Evolutionary conservation across 805 yeast genomes (phyloP), one percentile per base, ranked within the genome.

Genomic region (Saturnispora mendoncae): DNA sequence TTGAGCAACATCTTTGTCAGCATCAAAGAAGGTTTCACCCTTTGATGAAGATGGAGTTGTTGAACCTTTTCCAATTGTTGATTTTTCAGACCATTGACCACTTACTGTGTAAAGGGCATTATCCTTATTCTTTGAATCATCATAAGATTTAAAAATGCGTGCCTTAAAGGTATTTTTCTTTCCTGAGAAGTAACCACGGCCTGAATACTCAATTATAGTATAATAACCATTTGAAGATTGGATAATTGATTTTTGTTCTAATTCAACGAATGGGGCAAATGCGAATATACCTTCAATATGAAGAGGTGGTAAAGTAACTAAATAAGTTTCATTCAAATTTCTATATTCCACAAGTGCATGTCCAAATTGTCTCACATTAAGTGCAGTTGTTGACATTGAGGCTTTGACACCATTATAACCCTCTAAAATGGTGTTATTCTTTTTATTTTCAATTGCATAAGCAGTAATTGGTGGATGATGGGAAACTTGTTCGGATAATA

Each of bases 381-480:
- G 71, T 37, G 92, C 76, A 30, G 78, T 69, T 10, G 87, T 70
- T 33, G 87, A 71, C 64, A 92, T 80, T 18, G 84, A 76, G 20
- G 97, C 88, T 61, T 76, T 83, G 55, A 90, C 76, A 30, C 90
- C 90, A 56, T 84, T 88, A 65, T 85, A 90, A 41, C 98, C 98
- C 61, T 88, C 84, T 47, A 87, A 67, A 32, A 67, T 63, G 20
- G 81, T 80, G 26, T 79, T 71, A 59, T 80, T 71, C 53, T 76
- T 74, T 47, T 78, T 83, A 58, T 87, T 87, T 55, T 74, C 66
- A 42, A 92, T 74, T 33, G 87, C 75, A 58, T 87, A 92, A 6
- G 92, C 97, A n/a, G 97, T 88, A 27, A 84, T 80, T 20, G 98
- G 97, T 14, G 98, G 98, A 61, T 92, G 98, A 65, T 92, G 98